Evolutionary conservation across 148 eudicot genomes (phyloP).

Genomic region (Rhododendron vialii): DNA sequence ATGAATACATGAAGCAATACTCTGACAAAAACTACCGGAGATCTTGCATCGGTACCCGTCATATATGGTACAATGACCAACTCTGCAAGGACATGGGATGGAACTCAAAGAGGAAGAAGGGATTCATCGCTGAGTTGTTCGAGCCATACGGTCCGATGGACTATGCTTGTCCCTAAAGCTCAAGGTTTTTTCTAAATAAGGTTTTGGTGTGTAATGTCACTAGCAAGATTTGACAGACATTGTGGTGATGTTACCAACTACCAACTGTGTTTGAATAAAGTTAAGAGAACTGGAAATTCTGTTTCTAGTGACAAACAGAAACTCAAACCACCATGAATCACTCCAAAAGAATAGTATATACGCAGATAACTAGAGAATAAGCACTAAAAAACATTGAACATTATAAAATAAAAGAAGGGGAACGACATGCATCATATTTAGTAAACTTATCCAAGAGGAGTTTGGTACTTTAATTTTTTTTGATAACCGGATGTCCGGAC

Average conservation of each 20-base stretch:
- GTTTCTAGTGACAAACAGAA: not conserved
- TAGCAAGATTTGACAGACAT: not conserved
- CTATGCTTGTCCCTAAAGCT: slow-evolving; percentile 21
- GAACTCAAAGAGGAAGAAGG: slow-evolving; percentile 56
- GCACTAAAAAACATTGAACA: not conserved
- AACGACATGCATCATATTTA: too few relatives aligned
- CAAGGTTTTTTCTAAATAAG: not conserved
- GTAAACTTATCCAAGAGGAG: too few relatives aligned
- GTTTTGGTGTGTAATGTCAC: not conserved
- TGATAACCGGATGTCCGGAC: too few relatives aligned
- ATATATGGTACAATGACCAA: slow-evolving; percentile 64
- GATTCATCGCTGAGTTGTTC: slow-evolving; percentile 45
- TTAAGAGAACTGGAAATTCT: not conserved
- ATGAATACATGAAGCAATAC: slow-evolving; percentile 34
- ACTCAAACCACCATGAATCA: not conserved
- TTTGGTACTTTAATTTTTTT: too few relatives aligned
- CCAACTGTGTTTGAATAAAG: not conserved
- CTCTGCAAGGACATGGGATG: slow-evolving; percentile 76
- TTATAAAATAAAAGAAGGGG: too few relatives aligned
- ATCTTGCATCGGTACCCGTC: slow-evolving; percentile 51
- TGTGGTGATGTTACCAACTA: not conserved
- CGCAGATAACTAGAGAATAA: not conserved
- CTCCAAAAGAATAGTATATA: not conserved
- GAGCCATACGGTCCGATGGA: slow-evolving; percentile 67
- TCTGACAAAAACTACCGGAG: slow-evolving; percentile 30